A percentile compares a stretch with the other conserved stretches of the same genome.
Conservation (phyloP, 257 asterid genomes). For the Nicotiana noctiflora region DNA sequence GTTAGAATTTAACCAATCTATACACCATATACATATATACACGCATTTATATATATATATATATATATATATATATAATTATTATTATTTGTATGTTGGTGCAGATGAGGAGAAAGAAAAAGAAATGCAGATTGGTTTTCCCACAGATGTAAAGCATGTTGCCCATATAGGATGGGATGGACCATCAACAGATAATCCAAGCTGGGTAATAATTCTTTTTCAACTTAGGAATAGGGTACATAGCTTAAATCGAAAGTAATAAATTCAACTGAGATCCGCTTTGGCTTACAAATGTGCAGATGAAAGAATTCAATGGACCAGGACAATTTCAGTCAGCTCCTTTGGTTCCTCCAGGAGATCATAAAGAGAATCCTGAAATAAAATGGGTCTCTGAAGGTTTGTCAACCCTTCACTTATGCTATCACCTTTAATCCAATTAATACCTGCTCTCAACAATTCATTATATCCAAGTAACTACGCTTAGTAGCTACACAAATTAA, state of each 20-base stretch:
- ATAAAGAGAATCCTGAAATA: conserved; percentile 47
- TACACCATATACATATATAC: background rate
- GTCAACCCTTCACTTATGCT: background rate
- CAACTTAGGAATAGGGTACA: too few relatives aligned
- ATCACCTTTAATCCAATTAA: too few relatives aligned
- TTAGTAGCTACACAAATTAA: too few relatives aligned
- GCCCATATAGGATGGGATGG: conserved; percentile 99
- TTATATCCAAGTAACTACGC: background rate
- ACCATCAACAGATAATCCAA: conserved; percentile 58
- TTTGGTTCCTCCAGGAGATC: conserved; percentile 34
- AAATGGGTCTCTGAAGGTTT: conserved; percentile 89
- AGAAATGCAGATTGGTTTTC: conserved; percentile 78
- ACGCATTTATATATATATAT: background rate
- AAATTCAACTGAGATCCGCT: too few relatives aligned
- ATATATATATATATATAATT: background rate
- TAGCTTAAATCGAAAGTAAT: too few relatives aligned
- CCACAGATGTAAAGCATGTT: conserved; percentile 97
- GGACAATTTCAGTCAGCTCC: conserved; percentile 56
- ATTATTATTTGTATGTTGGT: background rate
- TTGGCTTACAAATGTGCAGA: conserved; percentile 29
- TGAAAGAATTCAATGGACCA: conserved; percentile 56
- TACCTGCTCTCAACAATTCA: too few relatives aligned
- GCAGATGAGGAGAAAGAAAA: conserved; percentile 73
- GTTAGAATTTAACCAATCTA: background rate
- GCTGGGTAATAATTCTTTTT: conserved; percentile 50